phyloP scores from a whole-genome alignment of 305 asterid species.

The Fraxinus ornus region DNA sequence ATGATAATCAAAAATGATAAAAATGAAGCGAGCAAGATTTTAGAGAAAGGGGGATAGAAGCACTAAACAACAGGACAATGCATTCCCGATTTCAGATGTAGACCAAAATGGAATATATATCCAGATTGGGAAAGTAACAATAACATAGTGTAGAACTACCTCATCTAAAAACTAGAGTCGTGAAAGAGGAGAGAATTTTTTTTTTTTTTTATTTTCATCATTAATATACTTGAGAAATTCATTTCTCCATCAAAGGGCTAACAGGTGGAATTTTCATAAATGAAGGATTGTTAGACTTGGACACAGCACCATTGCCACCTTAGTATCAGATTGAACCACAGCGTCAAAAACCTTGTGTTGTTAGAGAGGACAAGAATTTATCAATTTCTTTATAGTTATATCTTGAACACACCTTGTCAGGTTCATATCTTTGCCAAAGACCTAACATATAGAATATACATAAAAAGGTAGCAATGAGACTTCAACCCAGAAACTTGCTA shows the following conservation, averaged over 20 bases:
- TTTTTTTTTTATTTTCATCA: not conserved
- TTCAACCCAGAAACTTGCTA: not conserved
- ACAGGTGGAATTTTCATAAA: not conserved
- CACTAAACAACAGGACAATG: not conserved
- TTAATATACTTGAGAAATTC: not conserved
- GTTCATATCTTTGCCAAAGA: not conserved
- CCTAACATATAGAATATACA: not conserved
- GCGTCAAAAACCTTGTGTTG: not conserved
- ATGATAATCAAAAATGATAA: not conserved
- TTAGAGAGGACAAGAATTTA: not conserved
- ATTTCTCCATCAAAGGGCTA: not conserved
- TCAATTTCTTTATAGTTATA: not conserved
- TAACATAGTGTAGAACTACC: not conserved
- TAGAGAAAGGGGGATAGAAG: not conserved
- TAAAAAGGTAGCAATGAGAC: not conserved
- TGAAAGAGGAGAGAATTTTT: not conserved
- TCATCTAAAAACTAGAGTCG: not conserved
- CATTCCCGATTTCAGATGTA: not conserved
- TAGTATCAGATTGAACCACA: not conserved
- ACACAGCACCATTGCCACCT: not conserved
- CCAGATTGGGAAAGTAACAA: conserved; percentile 13
- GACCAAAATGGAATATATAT: not conserved
- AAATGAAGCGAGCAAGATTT: conserved; percentile 5
- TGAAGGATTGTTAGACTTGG: not conserved
- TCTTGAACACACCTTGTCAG: not conserved